Conservation (phyloP, 2,329 filamentous ascomycete species). For the Biscogniauxia sp. region DNA sequence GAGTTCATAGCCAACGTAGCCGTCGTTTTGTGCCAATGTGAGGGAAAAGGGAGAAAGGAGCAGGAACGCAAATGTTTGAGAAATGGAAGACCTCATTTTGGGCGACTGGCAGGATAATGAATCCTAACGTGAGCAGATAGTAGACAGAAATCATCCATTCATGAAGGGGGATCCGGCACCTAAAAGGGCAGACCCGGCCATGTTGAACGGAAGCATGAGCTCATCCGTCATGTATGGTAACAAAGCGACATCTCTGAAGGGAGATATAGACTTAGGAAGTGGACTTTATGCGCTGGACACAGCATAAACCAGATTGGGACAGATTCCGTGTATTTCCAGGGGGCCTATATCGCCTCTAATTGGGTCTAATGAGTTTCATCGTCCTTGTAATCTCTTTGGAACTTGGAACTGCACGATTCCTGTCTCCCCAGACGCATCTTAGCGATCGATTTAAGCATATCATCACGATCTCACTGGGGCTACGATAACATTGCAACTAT, state of each 20-base stretch:
- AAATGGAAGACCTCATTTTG: slow-evolving; percentile 24
- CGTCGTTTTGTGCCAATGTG: slow-evolving; percentile 33
- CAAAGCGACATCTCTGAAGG: background rate
- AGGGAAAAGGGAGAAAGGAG: slow-evolving; percentile 26
- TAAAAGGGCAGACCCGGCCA: background rate
- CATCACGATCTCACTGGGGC: slow-evolving; percentile 5
- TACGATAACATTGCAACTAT: slow-evolving; percentile 2
- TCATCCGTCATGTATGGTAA: background rate
- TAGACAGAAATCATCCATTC: slow-evolving; percentile 19
- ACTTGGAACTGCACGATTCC: slow-evolving; percentile 23
- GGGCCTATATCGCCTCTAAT: slow-evolving; percentile 4
- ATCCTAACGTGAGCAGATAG: slow-evolving; percentile 26
- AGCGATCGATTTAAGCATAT: slow-evolving; percentile 16
- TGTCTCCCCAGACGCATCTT: slow-evolving; percentile 9
- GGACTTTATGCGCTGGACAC: background rate
- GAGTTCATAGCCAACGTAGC: slow-evolving; percentile 57
- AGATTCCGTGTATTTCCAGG: background rate
- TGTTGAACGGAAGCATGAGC: background rate
- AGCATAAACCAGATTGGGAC: background rate
- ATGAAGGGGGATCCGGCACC: slow-evolving; percentile 2
- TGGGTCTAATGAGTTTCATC: slow-evolving; percentile 1
- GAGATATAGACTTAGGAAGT: background rate
- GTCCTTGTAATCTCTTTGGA: slow-evolving; percentile 22
- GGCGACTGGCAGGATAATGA: slow-evolving; percentile 1
- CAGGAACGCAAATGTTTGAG: slow-evolving; percentile 27